A percentile compares a stretch with the other conserved stretches of the same genome.
Conservation (phyloP, 306 rosid species). For the Senna tora region DNA sequence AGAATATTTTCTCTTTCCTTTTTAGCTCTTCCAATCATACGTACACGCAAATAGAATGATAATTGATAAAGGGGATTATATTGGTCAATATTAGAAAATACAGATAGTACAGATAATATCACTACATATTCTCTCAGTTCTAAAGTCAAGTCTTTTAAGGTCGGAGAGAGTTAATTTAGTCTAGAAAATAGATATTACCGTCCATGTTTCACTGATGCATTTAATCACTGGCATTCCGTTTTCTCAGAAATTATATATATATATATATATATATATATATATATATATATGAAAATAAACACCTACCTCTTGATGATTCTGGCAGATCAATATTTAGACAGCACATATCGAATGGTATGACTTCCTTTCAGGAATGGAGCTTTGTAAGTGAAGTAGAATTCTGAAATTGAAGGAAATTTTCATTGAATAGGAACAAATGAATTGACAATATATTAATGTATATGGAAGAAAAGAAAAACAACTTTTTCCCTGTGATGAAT, state of each 20-base stretch:
- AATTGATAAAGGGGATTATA: not conserved
- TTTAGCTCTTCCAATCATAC: too few relatives aligned
- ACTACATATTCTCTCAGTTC: not conserved
- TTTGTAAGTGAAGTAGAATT: slow-evolving; percentile 38
- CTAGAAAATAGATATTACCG: not conserved
- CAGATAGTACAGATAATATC: slow-evolving; percentile 6
- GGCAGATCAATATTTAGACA: slow-evolving; percentile 44
- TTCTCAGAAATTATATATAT: slow-evolving; percentile 36
- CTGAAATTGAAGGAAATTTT: slow-evolving; percentile 64
- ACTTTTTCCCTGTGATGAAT: slow-evolving; percentile 57
- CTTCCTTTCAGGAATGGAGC: slow-evolving; percentile 27
- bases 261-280: too few relatives aligned
- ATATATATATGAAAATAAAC: slow-evolving; percentile 41
- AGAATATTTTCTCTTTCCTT: too few relatives aligned
- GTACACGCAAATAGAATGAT: too few relatives aligned
- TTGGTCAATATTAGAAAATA: not conserved
- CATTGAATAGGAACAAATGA: slow-evolving; percentile 71
- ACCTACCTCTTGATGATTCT: slow-evolving; percentile 57
- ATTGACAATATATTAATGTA: slow-evolving; percentile 56
- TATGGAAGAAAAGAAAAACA: slow-evolving; percentile 46
- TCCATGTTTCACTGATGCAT: slow-evolving; percentile 20
- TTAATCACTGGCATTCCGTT: slow-evolving; percentile 24
- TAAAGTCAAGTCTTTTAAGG: too few relatives aligned
- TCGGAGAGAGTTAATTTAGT: not conserved
- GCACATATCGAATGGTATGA: slow-evolving; percentile 32